A percentile compares a stretch with the other conserved stretches of the same genome.
Evolutionary conservation across 1,139 yeast genomes (phyloP).

Genomic region (Spencermartinsiella ligniputridi): DNA sequence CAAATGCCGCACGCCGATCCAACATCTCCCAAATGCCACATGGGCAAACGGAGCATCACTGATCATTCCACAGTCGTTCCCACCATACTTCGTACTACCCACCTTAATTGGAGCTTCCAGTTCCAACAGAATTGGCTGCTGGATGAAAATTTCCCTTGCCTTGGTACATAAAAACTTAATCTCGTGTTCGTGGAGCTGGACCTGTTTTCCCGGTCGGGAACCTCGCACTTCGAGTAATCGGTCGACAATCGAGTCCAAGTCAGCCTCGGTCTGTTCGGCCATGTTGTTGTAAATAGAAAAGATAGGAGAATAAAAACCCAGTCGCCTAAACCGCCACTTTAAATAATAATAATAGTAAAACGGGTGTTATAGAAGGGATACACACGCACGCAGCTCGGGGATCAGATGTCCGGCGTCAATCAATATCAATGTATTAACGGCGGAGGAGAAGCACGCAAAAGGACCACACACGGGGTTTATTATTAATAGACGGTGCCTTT

Average conservation of each 20-base stretch:
- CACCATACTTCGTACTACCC: constrained; percentile 31
- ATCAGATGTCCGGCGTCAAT: too few species aligned
- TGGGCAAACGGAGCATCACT: not conserved
- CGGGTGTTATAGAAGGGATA: too few species aligned
- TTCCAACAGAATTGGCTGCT: constrained; percentile 92
- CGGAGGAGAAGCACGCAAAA: too few species aligned
- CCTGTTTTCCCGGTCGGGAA: constrained; percentile 97
- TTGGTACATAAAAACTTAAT: constrained; percentile 93
- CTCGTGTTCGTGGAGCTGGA: constrained; percentile 87
- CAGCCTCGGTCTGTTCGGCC: constrained; percentile 80
- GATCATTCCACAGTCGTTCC: too few species aligned
- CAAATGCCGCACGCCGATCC: not conserved
- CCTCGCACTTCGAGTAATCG: constrained; percentile 96
- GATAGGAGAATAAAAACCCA: too few species aligned
- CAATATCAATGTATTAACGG: too few species aligned
- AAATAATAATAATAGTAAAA: too few species aligned
- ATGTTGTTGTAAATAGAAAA: constrained; percentile 30
- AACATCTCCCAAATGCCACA: not conserved
- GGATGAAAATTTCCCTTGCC: constrained; percentile 96
- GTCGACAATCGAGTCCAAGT: constrained; percentile 94
- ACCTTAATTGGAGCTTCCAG: constrained; percentile 96
- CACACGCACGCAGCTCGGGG: too few species aligned
- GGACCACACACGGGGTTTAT: too few species aligned
- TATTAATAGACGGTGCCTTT: too few species aligned
- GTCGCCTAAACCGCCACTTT: too few species aligned